Conservation (phyloP, 805 yeast species). For the Ogataea paradorogensis region DNA sequence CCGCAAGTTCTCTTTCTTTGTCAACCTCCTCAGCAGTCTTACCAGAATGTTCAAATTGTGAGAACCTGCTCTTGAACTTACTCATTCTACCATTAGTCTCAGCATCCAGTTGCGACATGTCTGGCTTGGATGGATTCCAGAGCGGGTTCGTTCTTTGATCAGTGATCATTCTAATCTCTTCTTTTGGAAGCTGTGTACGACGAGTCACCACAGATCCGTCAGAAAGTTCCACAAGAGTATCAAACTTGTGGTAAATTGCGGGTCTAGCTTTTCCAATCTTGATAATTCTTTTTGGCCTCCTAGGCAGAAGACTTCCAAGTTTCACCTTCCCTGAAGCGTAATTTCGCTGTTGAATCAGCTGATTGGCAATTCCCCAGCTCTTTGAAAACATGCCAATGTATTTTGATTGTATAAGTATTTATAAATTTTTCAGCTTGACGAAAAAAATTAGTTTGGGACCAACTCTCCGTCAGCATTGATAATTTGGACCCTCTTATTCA, state of each 20-base stretch:
- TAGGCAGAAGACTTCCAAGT: constrained; percentile 30
- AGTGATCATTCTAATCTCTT: constrained; percentile 76
- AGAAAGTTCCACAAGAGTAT: constrained; percentile 82
- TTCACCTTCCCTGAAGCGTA: constrained; percentile 31
- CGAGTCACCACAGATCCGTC: constrained; percentile 90
- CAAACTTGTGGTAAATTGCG: constrained; percentile 87
- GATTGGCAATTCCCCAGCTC: neutral
- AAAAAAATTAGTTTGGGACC: constrained; percentile 1
- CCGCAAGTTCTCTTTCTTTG: constrained; percentile 23
- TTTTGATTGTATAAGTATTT: neutral
- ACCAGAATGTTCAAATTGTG: constrained; percentile 43
- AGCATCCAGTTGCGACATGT: constrained; percentile 70
- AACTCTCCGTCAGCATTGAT: neutral
- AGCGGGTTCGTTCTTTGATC: constrained; percentile 85
- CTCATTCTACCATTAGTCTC: constrained; percentile 79
- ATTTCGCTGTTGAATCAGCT: constrained; percentile 10
- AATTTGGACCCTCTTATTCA: neutral
- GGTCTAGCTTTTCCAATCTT: constrained; percentile 86
- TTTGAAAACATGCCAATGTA: neutral
- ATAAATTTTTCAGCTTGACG: constrained; percentile 5
- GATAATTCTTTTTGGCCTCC: constrained; percentile 67
- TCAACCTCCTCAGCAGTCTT: constrained; percentile 31
- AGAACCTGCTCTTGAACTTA: constrained; percentile 67
- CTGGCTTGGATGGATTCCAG: constrained; percentile 88
- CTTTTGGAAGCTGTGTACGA: constrained; percentile 84